Evolutionary conservation across 2,329 filamentous ascomycete species (phyloP).

Genomic region (Aureobasidium sp.): DNA sequence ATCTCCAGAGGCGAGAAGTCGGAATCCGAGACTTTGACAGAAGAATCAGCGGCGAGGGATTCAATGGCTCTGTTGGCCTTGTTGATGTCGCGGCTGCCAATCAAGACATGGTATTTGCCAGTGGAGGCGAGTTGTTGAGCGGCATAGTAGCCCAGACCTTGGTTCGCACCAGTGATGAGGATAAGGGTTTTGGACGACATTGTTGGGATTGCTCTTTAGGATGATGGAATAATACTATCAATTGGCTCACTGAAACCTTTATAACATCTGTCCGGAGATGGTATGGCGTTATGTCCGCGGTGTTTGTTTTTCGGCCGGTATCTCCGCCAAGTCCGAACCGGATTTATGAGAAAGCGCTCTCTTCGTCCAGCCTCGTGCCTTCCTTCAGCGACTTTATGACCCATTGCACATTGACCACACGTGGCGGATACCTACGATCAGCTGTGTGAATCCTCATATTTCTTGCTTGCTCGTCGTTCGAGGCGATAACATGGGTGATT

Average conservation of each 20-base stretch:
- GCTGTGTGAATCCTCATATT: slow-evolving; percentile 30
- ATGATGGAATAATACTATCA: background rate
- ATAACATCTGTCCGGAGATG: background rate
- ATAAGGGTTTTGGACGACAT: slow-evolving; percentile 17
- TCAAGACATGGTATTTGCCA: slow-evolving; percentile 32
- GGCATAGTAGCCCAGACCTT: slow-evolving; percentile 36
- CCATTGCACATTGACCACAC: slow-evolving; percentile 65
- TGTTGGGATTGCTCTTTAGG: background rate
- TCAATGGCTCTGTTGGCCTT: slow-evolving; percentile 30
- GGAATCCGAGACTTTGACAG: slow-evolving; percentile 23
- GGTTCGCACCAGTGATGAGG: slow-evolving; percentile 35
- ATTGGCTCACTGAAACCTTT: background rate
- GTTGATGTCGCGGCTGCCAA: slow-evolving; percentile 29
- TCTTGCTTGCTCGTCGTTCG: slow-evolving; percentile 37
- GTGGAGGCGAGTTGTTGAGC: slow-evolving; percentile 32
- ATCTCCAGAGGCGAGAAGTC: slow-evolving; percentile 29
- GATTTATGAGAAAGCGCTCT: slow-evolving; percentile 26
- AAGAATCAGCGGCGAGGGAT: slow-evolving; percentile 20
- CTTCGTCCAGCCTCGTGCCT: slow-evolving; percentile 71
- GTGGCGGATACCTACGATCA: slow-evolving; percentile 41
- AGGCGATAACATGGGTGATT: slow-evolving; percentile 65
- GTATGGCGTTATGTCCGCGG: background rate
- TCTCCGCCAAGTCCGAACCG: background rate
- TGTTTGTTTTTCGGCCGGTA: background rate
- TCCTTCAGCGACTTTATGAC: slow-evolving; percentile 73